Conservation (phyloP, 768 basidiomycete species). For the Pleurotus pulmonarius region DNA sequence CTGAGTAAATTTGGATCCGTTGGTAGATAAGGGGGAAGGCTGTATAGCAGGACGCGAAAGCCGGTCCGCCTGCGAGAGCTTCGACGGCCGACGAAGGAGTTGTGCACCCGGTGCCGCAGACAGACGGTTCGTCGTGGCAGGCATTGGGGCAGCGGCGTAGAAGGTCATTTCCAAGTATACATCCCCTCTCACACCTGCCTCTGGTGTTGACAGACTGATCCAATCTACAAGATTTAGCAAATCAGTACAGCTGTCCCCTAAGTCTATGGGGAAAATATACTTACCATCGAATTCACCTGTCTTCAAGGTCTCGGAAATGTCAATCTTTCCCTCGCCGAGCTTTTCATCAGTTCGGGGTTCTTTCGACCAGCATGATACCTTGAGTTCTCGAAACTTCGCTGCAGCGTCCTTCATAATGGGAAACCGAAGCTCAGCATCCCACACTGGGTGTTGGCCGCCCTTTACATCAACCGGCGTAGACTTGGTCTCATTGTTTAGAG, state of each 20-base stretch:
- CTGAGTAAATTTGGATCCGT: slow-evolving; percentile 14
- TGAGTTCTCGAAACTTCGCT: slow-evolving; percentile 58
- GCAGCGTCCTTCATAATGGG: slow-evolving; percentile 55
- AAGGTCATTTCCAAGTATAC: slow-evolving; percentile 93
- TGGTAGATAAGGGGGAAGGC: slow-evolving; percentile 6
- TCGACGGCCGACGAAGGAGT: slow-evolving; percentile 48
- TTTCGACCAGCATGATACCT: slow-evolving; percentile 77
- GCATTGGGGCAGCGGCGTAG: slow-evolving; percentile 67
- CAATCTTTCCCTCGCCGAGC: slow-evolving; percentile 66
- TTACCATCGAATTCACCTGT: slow-evolving; percentile 90
- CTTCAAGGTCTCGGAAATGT: slow-evolving; percentile 75
- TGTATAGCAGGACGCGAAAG: slow-evolving; percentile 36
- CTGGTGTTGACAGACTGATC: slow-evolving; percentile 42
- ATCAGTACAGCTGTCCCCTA: too few species aligned
- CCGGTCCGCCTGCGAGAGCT: slow-evolving; percentile 47
- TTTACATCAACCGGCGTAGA: slow-evolving; percentile 10
- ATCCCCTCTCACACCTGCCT: slow-evolving; percentile 71
- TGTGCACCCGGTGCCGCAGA: slow-evolving; percentile 19
- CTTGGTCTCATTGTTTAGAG: slow-evolving; percentile 42
- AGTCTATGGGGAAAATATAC: too few species aligned
- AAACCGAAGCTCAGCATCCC: slow-evolving; percentile 88
- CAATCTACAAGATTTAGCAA: slow-evolving; percentile 50
- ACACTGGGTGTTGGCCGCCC: slow-evolving; percentile 87
- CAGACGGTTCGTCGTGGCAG: slow-evolving; percentile 25
- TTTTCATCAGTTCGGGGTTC: slow-evolving; percentile 71